A percentile compares a stretch with the other conserved stretches of the same genome.
Evolutionary conservation across 495 filamentous ascomycete species (phyloP).

Genomic region (Tirmania nivea): DNA sequence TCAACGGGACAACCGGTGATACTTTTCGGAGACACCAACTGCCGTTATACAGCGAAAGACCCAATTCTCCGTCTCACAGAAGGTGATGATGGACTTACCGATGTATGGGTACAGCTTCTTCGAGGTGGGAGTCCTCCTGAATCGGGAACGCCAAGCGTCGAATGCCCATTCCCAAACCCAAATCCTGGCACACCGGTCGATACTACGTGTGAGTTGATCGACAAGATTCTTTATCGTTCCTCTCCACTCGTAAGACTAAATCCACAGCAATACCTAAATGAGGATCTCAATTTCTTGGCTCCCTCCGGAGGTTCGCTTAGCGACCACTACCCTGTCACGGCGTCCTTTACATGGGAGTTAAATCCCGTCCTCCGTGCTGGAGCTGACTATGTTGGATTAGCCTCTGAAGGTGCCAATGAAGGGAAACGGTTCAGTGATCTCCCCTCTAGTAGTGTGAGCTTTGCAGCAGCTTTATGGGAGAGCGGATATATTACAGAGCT

Average conservation of each 20-base stretch:
- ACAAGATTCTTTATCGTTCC: conserved; percentile 39
- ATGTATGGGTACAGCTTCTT: conserved; percentile 33
- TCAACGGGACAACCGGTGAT: conserved; percentile 36
- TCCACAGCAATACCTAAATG: conserved; percentile 29
- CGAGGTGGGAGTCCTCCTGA: conserved; percentile 26
- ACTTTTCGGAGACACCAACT: conserved; percentile 38
- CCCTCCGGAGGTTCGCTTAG: conserved; percentile 32
- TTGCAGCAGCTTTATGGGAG: conserved; percentile 17
- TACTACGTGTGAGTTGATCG: conserved; percentile 35
- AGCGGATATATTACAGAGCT: conserved; percentile 22
- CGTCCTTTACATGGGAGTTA: conserved; percentile 31
- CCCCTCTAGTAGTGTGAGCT: conserved; percentile 2
- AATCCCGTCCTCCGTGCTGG: conserved; percentile 25
- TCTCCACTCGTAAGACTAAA: conserved; percentile 25
- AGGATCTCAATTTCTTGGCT: conserved; percentile 27
- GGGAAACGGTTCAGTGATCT: conserved; percentile 26
- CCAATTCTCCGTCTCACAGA: conserved; percentile 26
- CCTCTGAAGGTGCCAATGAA: conserved; percentile 2
- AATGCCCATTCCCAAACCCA: conserved; percentile 12
- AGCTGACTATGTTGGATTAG: conserved; percentile 20
- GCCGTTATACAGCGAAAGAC: conserved; percentile 32
- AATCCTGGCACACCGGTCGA: not conserved
- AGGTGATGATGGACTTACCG: conserved; percentile 25
- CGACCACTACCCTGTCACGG: conserved; percentile 38
- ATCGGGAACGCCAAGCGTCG: conserved; percentile 27